These are phyloP conservation scores for Mucor mucedo DNA, from an alignment of 371 early-diverging fungal species.

Conservation along the genomic window DNA sequence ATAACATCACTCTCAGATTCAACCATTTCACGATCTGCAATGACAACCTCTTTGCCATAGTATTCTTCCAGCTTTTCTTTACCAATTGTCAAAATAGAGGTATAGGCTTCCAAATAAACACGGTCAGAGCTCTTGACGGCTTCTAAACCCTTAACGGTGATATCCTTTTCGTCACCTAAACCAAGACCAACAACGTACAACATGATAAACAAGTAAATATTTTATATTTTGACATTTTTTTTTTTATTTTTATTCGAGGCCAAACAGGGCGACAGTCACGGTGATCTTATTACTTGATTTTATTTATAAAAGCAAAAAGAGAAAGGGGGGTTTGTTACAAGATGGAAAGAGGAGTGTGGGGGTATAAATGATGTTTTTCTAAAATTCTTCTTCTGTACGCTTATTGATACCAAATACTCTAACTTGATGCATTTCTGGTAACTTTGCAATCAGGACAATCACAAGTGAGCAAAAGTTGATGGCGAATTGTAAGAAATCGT, in stretches of 20 bases:
- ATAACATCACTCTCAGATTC: constrained; percentile 94
- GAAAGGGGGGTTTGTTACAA: neutral
- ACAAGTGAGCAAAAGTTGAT: constrained; percentile 84
- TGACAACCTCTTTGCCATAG: constrained; percentile 82
- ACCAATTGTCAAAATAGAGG: constrained; percentile 90
- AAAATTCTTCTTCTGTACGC: constrained; percentile 7
- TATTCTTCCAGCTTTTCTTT: constrained; percentile 87
- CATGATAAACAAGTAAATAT: constrained; percentile 10
- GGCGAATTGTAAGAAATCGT: constrained; percentile 82
- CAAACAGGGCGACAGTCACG: neutral
- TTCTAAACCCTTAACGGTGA: constrained; percentile 95
- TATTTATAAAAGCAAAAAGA: neutral
- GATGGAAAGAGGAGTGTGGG: neutral
- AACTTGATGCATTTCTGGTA: constrained; percentile 93
- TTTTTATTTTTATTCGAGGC: no score
- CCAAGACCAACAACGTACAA: constrained; percentile 67
- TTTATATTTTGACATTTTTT: no score
- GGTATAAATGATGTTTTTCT: neutral
- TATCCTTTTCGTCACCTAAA: constrained; percentile 96
- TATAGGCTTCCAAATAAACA: constrained; percentile 99
- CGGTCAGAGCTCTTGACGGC: constrained; percentile 87
- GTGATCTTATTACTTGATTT: neutral
- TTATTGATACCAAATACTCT: constrained; percentile 88
- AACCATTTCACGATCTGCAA: constrained; percentile 97
- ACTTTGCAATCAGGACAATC: constrained; percentile 88